Evolutionary conservation across 2,329 filamentous ascomycete genomes (phyloP), one percentile per base, ranked within the genome.

Genomic region (Cordyceps fumosorosea): DNA sequence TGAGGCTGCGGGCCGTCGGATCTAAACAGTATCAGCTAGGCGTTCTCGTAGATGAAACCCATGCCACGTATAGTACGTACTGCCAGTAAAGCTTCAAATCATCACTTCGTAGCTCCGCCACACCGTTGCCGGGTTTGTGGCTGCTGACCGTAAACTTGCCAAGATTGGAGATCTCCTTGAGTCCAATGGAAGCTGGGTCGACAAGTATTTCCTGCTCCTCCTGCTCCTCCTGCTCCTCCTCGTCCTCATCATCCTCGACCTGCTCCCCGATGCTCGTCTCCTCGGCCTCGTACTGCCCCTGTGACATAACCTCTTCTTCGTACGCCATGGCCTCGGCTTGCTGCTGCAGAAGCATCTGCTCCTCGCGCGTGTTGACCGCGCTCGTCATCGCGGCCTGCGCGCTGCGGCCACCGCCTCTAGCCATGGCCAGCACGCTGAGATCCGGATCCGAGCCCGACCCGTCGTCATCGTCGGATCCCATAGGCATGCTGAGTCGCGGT

Each of bases 1-100:
- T 95, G 90, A 5, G 90, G 90, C 71, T 95, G 90, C 1, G 90
- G 90, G 1, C 90, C 91, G 70, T 95, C 91, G 2, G 90, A 93
- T 74, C 86, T 89, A 37, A 32, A 14, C 20, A 14, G 3, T 20
- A 24, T 66, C 60, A 65, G 62, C 24, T 14, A 42, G 4, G 37
- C 6, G 5, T 20, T 26, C 18, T 51, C 40, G 16, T n/a, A 18
- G 6, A 24, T 26, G 8, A 20, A 14, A 26, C n/a, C 6, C 20
- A 29, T 11, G 3, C 18, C 10, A 34, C 12, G 22, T 51, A 18
- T 45, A 22, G 20, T 34, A 76, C 84, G 68, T 76, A 88, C 86
- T 95, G 90, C 90, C 90, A 95, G 75, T 89, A 95, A 57, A 86
- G 81, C 64, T 82, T 81, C 8, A 89, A 83, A 63, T 90, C 88